Base-by-base conservation (phyloP, 257 asterid species). In the Echium plantagineum region DNA sequence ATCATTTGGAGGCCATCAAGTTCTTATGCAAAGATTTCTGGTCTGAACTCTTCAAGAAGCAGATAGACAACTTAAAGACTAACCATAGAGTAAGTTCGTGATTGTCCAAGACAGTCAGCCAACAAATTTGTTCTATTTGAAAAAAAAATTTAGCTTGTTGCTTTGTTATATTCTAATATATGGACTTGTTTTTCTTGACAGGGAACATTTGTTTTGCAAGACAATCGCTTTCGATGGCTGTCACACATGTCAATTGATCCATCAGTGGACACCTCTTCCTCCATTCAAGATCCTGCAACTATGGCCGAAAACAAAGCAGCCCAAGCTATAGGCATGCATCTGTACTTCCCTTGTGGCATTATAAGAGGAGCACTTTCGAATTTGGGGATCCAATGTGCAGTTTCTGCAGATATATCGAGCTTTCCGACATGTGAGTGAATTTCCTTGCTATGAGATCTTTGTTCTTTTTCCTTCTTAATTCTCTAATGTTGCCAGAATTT, bases 181-280 rank as follows among this genome's bases (percentile, higher is more conserved):
- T 51, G 54, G 22, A 35, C 12, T 71, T 53, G 28, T 70, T 21
- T 72, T 69, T 59, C 54, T 15, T 67, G 70, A 19, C 54, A 91
- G 98, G 98, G 98, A 55, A 91, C 97, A 64, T 91, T 91, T 73
- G 95, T 91, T 47, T 75, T 91, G 84, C 98, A 91, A 88, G 98
- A 91, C 55, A 86, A 82, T 75, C 77, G 80, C 54, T 91, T 91
- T 63, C 83, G 89, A 21, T 91, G 98, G 98, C 82, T 91, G 59
- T 81, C 91, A 38, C 93, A 81, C 66, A 81, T 86, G 85, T 86
- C 97, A 20, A 66, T 88, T 69, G 98, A 91, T 71, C 90, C 87
- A 22, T 82, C 91, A 13, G 64, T 75, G 53, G 90, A 77, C 62
- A 77, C 87, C 6, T 66, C 91, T 64, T 88, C 81, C 57, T 79